phyloP scores from a whole-genome alignment of 2,329 filamentous ascomycete species.

The Botryotinia convoluta region DNA sequence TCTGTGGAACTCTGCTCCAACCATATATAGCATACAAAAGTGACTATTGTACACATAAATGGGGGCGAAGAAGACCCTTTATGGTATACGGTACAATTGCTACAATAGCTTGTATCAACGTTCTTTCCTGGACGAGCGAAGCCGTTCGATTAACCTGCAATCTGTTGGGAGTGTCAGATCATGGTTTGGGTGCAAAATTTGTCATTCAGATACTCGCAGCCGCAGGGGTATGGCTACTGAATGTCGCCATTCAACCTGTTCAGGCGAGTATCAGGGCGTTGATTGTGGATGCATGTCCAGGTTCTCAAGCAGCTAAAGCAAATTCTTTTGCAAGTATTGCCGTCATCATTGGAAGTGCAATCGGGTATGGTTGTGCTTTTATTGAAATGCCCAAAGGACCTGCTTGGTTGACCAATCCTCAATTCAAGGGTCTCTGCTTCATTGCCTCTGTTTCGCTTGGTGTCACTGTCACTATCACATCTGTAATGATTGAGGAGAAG shows the following conservation, averaged over 20 bases:
- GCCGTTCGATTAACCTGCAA: background rate
- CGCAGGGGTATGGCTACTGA: conserved; percentile 45
- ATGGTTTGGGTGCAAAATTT: background rate
- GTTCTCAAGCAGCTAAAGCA: conserved; percentile 35
- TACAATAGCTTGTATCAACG: conserved; percentile 44
- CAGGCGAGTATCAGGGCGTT: conserved; percentile 38
- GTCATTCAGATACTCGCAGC: conserved; percentile 42
- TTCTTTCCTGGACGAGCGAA: background rate
- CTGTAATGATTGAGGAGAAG: background rate
- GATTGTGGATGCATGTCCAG: conserved; percentile 36
- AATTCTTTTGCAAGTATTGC: conserved; percentile 36
- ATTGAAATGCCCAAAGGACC: background rate
- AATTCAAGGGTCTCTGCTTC: background rate
- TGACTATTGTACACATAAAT: conserved; percentile 45
- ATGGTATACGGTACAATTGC: conserved; percentile 49
- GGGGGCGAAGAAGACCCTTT: conserved; percentile 51
- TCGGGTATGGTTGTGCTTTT: conserved; percentile 30
- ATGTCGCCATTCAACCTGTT: conserved; percentile 37
- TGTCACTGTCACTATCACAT: background rate
- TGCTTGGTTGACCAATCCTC: background rate
- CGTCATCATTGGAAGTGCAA: conserved; percentile 35
- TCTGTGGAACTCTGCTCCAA: conserved; percentile 52
- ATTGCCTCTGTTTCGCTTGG: background rate
- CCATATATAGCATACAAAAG: conserved; percentile 53
- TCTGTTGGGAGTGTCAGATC: background rate